A percentile compares a stretch with the other conserved stretches of the same genome.
Conservation (phyloP, 139 green algal species). For the Haematococcus sp. region DNA sequence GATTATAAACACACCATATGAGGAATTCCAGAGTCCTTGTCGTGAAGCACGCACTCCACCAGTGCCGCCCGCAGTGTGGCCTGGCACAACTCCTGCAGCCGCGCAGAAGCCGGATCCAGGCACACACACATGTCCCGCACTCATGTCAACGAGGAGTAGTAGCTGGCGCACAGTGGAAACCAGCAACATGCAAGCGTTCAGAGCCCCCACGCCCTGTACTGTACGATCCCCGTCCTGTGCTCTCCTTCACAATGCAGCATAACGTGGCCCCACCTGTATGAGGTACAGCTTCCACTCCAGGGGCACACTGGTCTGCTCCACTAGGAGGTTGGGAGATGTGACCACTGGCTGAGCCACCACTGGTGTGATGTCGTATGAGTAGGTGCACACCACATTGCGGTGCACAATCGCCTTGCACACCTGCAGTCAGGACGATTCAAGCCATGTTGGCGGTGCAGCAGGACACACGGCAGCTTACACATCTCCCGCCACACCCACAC, state of each 20-base stretch:
- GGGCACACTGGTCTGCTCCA: neutral
- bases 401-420: neutral
- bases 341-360: neutral
- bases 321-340: neutral
- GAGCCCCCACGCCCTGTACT: too few species aligned
- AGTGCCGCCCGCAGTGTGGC: constrained; percentile 7
- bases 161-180: too few species aligned
- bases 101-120: too few species aligned
- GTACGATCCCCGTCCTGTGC: too few species aligned
- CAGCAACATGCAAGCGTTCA: too few species aligned
- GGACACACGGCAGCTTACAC: too few species aligned
- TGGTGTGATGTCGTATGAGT: constrained; percentile 5
- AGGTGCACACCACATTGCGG: constrained; percentile 11
- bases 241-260: neutral
- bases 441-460: too few species aligned
- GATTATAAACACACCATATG: constrained; percentile 1
- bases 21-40: constrained; percentile 4
- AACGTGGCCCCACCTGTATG: neutral
- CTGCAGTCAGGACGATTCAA: too few species aligned
- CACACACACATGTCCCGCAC: too few species aligned
- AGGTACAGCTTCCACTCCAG: constrained; percentile 8
- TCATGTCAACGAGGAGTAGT: too few species aligned
- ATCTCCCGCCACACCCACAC: too few species aligned
- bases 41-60: constrained; percentile 13
- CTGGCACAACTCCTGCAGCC: constrained; percentile 9